phyloP scores from a whole-genome alignment of 306 rosid species.

The Vigna radiata region DNA sequence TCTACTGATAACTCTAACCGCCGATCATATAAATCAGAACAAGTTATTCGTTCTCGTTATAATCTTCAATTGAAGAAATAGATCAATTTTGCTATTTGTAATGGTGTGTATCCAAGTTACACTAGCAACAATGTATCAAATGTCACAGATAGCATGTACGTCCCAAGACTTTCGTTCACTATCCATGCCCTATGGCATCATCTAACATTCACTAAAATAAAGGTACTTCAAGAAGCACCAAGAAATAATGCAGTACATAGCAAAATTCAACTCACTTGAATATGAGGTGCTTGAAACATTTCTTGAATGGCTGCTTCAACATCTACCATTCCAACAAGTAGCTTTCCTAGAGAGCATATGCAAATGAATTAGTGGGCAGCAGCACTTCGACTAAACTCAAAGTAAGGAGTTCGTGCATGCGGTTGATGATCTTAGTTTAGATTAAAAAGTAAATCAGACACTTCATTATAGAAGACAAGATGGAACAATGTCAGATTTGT shows the following conservation, averaged over 20 bases:
- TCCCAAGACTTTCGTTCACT: conserved; percentile 28
- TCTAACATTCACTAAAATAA: not conserved
- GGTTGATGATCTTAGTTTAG: conserved; percentile 25
- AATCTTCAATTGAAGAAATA: conserved; percentile 26
- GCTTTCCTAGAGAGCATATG: conserved; percentile 56
- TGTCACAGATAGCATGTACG: not conserved
- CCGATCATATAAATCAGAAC: conserved; percentile 28
- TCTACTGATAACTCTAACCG: conserved; percentile 17
- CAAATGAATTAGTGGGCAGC: conserved; percentile 41
- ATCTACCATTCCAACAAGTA: conserved; percentile 74
- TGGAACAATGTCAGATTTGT: conserved; percentile 18
- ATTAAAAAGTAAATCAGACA: conserved; percentile 32
- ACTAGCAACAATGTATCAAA: conserved; percentile 25
- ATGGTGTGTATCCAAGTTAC: conserved; percentile 9
- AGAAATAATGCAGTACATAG: conserved; percentile 23
- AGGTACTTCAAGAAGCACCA: conserved; percentile 36
- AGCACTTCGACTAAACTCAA: not conserved
- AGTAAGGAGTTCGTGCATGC: conserved; percentile 27
- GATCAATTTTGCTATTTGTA: not conserved
- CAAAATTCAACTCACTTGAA: conserved; percentile 69
- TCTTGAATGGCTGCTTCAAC: conserved; percentile 94
- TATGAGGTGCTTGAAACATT: conserved; percentile 99
- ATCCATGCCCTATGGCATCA: conserved; percentile 10
- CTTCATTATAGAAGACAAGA: conserved; percentile 13
- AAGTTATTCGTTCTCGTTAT: conserved; percentile 14